Evolutionary conservation across 2,329 filamentous ascomycete genomes (phyloP), one percentile per base, ranked within the genome.

Genomic region (Biscogniauxia marginata): DNA sequence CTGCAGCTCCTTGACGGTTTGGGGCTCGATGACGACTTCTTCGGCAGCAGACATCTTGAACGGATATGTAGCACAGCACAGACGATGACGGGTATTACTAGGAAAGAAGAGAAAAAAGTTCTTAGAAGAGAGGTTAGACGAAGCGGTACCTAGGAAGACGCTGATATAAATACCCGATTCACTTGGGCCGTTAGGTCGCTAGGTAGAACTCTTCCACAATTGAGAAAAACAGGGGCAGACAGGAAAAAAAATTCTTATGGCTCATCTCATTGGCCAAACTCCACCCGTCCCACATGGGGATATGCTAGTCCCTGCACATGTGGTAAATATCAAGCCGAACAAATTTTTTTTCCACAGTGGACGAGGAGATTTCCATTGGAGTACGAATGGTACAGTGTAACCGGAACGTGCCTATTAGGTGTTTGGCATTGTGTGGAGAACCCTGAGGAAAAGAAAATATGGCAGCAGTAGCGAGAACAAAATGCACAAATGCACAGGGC

Each of bases 1-100:
- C 61, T 70, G 65, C 52, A 71, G 65, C 64, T 71, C 67, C 65
- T 67, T 67, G 68, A 71, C 64, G 61, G 66, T 64, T 59, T 65
- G 58, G 16, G 68, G 67, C 59, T 65, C 63, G 56, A 71, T 68
- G 60, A 64, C 55, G 34, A 67, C 61, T 20, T 70, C 67, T 24
- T 69, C 63, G 46, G 58, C 39, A 34, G 58, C 53, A 63, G 65
- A 65, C 64, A 67, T 66, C 50, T 24, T 65, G 58, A 82, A 25
- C 5, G n/a, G 9, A 39, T 39, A 39, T 11, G n/a, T 11, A 6
- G 30, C 4, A 39, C 3, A 9, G 6, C 30, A 39, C 30, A 16
- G 30, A 16, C n/a, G 30, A 39, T 39, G n/a, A n/a, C 6, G 6
- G 6, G 30, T 5, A 39, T 16, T 11, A 9, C 5, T 39, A 16